Base-by-base conservation (phyloP, 495 filamentous ascomycete genomes). In the Aspergillus panamensis region DNA sequence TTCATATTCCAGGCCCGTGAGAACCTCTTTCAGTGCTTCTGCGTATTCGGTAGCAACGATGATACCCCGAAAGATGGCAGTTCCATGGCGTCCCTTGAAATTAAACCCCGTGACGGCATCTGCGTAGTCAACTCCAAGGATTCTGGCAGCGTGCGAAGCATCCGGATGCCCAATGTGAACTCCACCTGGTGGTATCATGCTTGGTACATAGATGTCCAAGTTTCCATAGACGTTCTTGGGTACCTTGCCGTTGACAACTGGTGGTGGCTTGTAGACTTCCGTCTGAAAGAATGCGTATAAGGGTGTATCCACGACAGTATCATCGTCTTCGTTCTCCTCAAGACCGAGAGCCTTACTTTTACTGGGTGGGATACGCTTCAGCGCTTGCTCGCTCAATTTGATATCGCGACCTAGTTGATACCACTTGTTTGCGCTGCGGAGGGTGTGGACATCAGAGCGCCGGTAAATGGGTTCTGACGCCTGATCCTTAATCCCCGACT, bases 201-300 rank as follows among this genome's bases (percentile, higher is more conserved):
- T 91, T 1, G 92, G 88, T 9, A 94, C 90, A 66, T 93, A 97
- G 21, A 97, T 65, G 66, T 97, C 94, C 42, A 97, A 65, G 62
- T 99, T 99, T 0, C 89, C 90, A 64, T 85, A 99, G 8, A 75
- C 79, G 62, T 99, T 99, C 59, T 86, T 89, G 4, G 92, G 94
- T 8, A 99, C 80, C 14, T 72, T 78, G 6, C 92, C 93, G 47
- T 82, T 68, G 2, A 87, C 73, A 8, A 97, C 87, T 0, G 91
- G 85, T 17, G 90, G 89, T 1, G 92, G 82, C 8, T 79, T 68
- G 63, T 96, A 96, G 0, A 84, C 43, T 10, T 84, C 80, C 0
- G 93, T 97, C 69, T 97, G 93, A 44, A 82, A 84, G 6, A 77
- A 64, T 0, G 85, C 87, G 66, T 91, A 97, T 0, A 97, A 74